Base-by-base conservation (phyloP, 1,284 basidiomycete species). In the Apiotrichum sp. region DNA sequence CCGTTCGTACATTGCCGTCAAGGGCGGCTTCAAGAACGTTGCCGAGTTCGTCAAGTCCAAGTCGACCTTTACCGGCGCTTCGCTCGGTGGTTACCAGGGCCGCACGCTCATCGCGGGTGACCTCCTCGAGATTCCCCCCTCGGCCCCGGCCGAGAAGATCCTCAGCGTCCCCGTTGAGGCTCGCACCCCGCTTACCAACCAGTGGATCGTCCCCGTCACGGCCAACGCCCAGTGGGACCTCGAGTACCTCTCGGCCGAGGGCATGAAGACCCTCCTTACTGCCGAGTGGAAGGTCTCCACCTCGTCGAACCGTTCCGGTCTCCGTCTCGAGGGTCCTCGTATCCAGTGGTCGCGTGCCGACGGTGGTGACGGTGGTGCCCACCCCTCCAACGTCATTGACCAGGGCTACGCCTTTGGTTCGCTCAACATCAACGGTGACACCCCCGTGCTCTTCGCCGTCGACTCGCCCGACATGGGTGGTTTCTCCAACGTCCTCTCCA, bases 341-440 rank as follows among this genome's bases (percentile, higher is more conserved):
- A 78, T 86, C 45, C 62, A 74, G 8, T 88, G 84, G 84, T 80
- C 84, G 0, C 77, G 85, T 40, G 59, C 68, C 14, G 82, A 78
- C 51, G 86, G 86, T 13, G 85, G 85, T 0, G 82, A 86, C 65
- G 86, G 86, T 6, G 86, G 86, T 0, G 82, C 82, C 10, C 86
- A 88, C 68, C 85, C 86, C 0, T 83, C 81, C 41, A 87, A 87
- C 63, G 83, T 87, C 48, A 78, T 86, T 22, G 85, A 87, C 62
- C 84, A 85, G 57, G 84, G 82, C 2, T 87, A 87, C 65, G 80
- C 82, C 0, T 73, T 78, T 29, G 84, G 84, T 4, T 79, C 81
- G 1, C 69, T 87, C 53, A 77, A 77, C 60, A 61, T 86, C 62
- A 87, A 87, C 62, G 86, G 86, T 2, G 85, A 88, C 65, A 85